These are phyloP conservation scores for Penicillium sp. DNA, from an alignment of 2,329 filamentous ascomycete genomes.

Conservation along the genomic window DNA sequence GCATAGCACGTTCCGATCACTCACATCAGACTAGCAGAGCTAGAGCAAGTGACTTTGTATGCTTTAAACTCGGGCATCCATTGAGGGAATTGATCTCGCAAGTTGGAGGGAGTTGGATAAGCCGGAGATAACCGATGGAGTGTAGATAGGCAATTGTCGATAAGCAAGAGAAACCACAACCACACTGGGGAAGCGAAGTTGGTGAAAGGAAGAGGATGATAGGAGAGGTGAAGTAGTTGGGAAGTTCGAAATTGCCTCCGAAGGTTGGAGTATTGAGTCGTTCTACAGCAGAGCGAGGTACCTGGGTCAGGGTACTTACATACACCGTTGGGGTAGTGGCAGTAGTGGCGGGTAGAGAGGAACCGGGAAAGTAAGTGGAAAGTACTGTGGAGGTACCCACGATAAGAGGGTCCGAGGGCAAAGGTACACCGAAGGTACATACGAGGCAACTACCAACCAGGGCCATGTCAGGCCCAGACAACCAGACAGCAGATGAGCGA, in stretches of 20 bases:
- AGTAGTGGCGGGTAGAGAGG: constrained; percentile 13
- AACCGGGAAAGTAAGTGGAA: background rate
- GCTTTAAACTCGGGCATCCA: constrained; percentile 14
- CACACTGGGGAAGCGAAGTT: constrained; percentile 1
- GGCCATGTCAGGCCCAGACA: constrained; percentile 9
- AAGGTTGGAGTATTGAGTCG: constrained; percentile 10
- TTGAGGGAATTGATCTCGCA: constrained; percentile 16
- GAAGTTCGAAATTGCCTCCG: constrained; percentile 22
- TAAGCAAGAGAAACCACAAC: constrained; percentile 8
- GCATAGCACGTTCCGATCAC: background rate
- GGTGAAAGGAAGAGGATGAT: constrained; percentile 1
- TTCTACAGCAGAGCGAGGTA: constrained; percentile 17
- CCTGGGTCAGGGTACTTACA: constrained; percentile 19
- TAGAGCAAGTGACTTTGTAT: constrained; percentile 10
- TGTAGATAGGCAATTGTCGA: constrained; percentile 25
- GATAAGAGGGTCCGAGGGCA: constrained; percentile 11
- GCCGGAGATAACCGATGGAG: constrained; percentile 35
- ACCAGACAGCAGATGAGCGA: background rate
- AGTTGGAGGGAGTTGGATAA: constrained; percentile 25
- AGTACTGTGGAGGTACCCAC: constrained; percentile 13
- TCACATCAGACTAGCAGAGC: constrained; percentile 8
- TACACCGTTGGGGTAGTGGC: constrained; percentile 12
- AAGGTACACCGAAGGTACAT: constrained; percentile 13
- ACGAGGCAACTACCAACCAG: constrained; percentile 1
- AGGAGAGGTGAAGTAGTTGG: constrained; percentile 13